These are phyloP conservation scores for Pythium diclinum DNA, from an alignment of 352 stramenopile species.

Conservation along the genomic window DNA sequence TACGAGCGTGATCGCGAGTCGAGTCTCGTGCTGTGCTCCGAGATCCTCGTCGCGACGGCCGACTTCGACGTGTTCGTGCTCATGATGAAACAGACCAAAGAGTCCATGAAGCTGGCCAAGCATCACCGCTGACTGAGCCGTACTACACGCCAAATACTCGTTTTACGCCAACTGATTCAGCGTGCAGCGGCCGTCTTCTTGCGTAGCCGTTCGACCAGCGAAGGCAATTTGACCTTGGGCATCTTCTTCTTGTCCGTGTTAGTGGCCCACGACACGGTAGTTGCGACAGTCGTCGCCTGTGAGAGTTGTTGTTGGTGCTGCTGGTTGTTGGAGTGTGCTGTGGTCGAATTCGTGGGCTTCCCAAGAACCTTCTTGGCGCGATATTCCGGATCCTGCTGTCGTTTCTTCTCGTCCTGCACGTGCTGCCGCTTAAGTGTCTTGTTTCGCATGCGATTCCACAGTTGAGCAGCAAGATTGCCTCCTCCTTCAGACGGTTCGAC, in stretches of 20 bases:
- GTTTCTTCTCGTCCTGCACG: conserved; percentile 33
- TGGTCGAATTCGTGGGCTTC: conserved; percentile 17
- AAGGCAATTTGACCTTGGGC: conserved; percentile 63
- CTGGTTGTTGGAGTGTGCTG: neutral
- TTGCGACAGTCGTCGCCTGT: conserved; percentile 5
- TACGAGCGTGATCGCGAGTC: conserved; percentile 60
- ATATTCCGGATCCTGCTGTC: conserved; percentile 50
- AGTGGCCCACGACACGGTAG: conserved; percentile 15
- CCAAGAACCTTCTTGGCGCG: conserved; percentile 53
- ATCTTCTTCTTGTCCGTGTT: conserved; percentile 48
- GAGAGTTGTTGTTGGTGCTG: conserved; percentile 1
- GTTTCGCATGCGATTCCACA: conserved; percentile 73
- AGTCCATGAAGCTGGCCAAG: conserved; percentile 58
- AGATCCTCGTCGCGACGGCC: conserved; percentile 73
- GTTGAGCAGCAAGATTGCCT: conserved; percentile 33
- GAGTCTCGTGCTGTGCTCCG: conserved; percentile 61
- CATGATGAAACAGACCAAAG: conserved; percentile 84
- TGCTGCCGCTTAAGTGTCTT: conserved; percentile 43
- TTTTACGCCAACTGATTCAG: conserved; percentile 8
- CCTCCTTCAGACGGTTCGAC: neutral
- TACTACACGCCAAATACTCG: conserved; percentile 1
- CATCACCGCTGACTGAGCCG: conserved; percentile 7
- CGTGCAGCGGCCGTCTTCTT: conserved; percentile 60
- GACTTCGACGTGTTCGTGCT: conserved; percentile 82
- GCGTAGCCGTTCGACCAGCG: conserved; percentile 65